Evolutionary conservation across 495 filamentous ascomycete genomes (phyloP), one percentile per base, ranked within the genome.

Genomic region (Aspergillus funiculosus): DNA sequence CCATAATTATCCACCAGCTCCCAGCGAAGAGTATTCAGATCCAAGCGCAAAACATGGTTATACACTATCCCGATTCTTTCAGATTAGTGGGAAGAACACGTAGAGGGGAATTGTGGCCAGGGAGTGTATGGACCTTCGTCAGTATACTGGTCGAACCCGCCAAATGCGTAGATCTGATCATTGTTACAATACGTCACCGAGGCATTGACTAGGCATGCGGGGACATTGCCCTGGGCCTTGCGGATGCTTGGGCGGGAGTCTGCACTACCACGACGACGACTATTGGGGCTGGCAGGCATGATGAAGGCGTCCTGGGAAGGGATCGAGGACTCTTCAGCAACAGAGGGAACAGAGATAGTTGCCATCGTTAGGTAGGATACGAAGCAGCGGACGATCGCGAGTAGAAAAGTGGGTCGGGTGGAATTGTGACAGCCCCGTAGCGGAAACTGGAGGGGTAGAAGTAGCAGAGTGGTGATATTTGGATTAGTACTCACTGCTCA

Each of bases 131-230:
- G 40, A 82, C 82, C 82, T 75, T 98, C 92, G 63, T 98, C 92
- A 6, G 92, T 97, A 59, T 92, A 97, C 61, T 95, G 90, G 59
- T 98, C 92, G 54, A 98, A 98, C n/a, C 92, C 92, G 9, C 92
- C 92, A 68, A 98, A 98, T 19, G 90, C 92, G 67, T 95, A 96
- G 54, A 98, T 96, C 60, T 86, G 80, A 67, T 95, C 89, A 64
- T 94, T 87, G 34, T 88, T 87, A 58, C 90, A 94, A 64, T 94
- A 95, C 13, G 92, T 97, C 40, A 97, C 89, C 10, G 94, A 96
- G 43, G 92, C 92, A 73, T 96, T 97, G 42, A 97, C 91, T 29
- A 98, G 77, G 58, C 92, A 96, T 38, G 94, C 89, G 6, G 94
- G 90, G 40, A 89, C 74, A 63, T 92, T 87, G 29, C 92, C 92